Conservation (phyloP, 306 rosid species). For the Cyclanthera cordifolia region DNA sequence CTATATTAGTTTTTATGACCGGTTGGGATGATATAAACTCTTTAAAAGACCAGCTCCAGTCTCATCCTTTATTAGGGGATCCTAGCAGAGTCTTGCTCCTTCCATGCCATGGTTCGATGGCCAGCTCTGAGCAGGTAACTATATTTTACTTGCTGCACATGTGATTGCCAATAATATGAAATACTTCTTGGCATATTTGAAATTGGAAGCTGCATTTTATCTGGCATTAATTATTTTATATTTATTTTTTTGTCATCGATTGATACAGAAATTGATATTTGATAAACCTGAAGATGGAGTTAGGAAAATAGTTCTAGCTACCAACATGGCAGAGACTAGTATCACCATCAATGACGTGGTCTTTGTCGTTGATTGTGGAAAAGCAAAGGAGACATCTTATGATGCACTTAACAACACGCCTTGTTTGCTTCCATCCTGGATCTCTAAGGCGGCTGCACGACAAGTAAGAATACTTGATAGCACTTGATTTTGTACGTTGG, state of each 20-base stretch:
- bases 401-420: conserved; percentile 58
- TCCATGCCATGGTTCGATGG: conserved; percentile 58
- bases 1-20: conserved; percentile 49
- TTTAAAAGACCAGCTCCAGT: conserved; percentile 42
- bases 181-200: neutral
- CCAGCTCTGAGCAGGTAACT: conserved; percentile 43
- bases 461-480: conserved; percentile 30
- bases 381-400: conserved; percentile 52
- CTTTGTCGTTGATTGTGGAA: conserved; percentile 54
- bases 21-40: conserved; percentile 59
- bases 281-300: conserved; percentile 42
- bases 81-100: conserved; percentile 43
- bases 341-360: conserved; percentile 54
- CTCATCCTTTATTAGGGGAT: conserved; percentile 48
- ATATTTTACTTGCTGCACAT: neutral
- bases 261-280: conserved; percentile 39
- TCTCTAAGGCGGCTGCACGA: conserved; percentile 50
- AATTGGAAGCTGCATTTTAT: neutral
- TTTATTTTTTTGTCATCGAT: conserved; percentile 8
- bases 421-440: conserved; percentile 57
- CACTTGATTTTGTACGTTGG: neutral
- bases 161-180: conserved; percentile 1
- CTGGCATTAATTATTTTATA: neutral
- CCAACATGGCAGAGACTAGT: conserved; percentile 61
- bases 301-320: conserved; percentile 51